Evolutionary conservation across 2,329 filamentous ascomycete genomes (phyloP).

Genomic region (Gyromitra esculenta): DNA sequence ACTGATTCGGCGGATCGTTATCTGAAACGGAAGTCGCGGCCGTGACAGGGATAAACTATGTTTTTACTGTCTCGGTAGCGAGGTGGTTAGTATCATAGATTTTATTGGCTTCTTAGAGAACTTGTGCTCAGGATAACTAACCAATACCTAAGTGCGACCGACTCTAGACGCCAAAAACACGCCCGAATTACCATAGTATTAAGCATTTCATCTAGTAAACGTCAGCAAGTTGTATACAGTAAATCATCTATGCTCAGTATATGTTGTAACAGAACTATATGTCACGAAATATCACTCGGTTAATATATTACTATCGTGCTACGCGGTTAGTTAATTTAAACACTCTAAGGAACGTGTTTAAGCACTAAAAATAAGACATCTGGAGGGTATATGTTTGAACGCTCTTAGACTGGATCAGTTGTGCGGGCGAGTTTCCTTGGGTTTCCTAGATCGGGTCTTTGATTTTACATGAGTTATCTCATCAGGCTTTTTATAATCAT

Average conservation of each 20-base stretch:
- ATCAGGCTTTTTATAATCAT: background rate
- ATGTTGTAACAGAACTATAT: background rate
- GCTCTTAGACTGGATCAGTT: background rate
- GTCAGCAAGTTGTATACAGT: background rate
- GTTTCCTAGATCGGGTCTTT: no score
- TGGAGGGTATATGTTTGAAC: background rate
- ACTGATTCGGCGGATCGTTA: background rate
- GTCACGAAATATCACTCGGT: conserved; percentile 24
- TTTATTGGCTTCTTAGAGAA: background rate
- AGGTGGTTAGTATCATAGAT: background rate
- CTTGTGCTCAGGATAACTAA: background rate
- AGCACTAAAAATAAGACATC: background rate
- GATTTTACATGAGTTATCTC: no score
- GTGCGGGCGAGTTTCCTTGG: no score
- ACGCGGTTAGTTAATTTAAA: background rate
- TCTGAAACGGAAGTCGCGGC: background rate
- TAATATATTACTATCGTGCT: background rate
- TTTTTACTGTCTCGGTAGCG: conserved; percentile 6
- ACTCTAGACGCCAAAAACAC: no score
- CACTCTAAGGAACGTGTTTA: background rate
- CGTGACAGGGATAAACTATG: background rate
- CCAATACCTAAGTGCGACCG: conserved; percentile 1
- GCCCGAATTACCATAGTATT: background rate
- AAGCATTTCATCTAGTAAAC: background rate
- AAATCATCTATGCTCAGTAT: no score